Base-by-base conservation (phyloP, 345 rosid genomes). In the Boechera divaricarpa region DNA sequence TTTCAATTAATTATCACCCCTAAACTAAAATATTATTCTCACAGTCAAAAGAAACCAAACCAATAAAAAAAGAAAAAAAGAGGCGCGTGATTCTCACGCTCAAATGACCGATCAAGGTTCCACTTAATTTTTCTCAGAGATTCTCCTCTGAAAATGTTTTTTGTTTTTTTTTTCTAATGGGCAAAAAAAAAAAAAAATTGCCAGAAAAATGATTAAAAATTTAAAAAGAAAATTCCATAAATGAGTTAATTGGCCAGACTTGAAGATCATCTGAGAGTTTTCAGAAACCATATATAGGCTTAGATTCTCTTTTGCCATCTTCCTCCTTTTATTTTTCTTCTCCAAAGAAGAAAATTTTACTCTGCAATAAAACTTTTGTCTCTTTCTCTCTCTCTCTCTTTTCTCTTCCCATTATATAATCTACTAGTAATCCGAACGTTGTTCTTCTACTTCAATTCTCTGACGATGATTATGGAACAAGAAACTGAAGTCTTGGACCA, bases 381-480 rank as follows among this genome's bases (percentile, higher is more conserved):
- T 21, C 42, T 52, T 31, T 48, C 32, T 69, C 15, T 80, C 72
- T 65, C 67, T 42, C 49, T 59, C 69, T 61, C 35, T 52, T 57
- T 67, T 55, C 12, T 28, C 48, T 58, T 9, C 35, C 41, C 48
- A 51, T 60, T 31, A 74, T 57, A 65, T 32, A 74, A n/a, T 32
- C 71, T 16, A 33, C 11, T 33, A 10, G 59, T 10, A 10, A 67
- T 49, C 44, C 33, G 0, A 32, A 32, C 58, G 52, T 26, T 65
- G 78, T 21, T 31, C 44, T 36, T 11, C 3, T n/a, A 24, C 26
- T 75, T 56, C 28, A 48, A 39, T 16, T 59, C 44, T 73, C 21
- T 10, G 38, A 38, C n/a, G 54, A 91, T 91, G 94, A 82, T 81
- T 54, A 82, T 89, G 7, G 88, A 83, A 55, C 86, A 84, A 39